Evolutionary conservation across 2,329 filamentous ascomycete species (phyloP).

Genomic region (Verruconis gallopava): DNA sequence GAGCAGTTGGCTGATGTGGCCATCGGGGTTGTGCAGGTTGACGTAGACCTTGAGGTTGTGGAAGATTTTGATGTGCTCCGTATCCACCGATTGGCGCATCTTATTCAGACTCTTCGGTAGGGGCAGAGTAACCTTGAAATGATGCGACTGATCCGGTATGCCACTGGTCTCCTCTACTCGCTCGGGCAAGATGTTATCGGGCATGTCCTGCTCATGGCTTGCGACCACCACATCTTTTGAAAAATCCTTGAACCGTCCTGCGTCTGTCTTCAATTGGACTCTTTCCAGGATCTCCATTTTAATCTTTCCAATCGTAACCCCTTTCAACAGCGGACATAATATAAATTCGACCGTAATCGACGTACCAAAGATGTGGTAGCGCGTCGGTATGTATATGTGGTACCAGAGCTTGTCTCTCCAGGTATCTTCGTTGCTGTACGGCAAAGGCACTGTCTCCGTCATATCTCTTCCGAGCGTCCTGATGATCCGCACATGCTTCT

Average conservation of each 20-base stretch:
- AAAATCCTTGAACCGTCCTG: constrained; percentile 15
- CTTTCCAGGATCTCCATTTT: constrained; percentile 69
- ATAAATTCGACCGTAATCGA: constrained; percentile 71
- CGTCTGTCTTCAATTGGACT: constrained; percentile 37
- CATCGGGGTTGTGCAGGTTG: constrained; percentile 86
- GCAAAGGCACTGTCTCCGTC: constrained; percentile 45
- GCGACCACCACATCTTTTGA: constrained; percentile 21
- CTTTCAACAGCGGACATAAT: constrained; percentile 79
- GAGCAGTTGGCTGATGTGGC: constrained; percentile 75
- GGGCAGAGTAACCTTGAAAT: constrained; percentile 46
- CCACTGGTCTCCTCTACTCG: constrained; percentile 25
- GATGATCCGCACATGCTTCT: constrained; percentile 46
- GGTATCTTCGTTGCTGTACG: constrained; percentile 68
- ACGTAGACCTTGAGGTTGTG: constrained; percentile 90
- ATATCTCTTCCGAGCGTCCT: constrained; percentile 46
- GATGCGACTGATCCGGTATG: constrained; percentile 42
- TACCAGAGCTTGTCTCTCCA: constrained; percentile 98
- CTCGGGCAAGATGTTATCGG: constrained; percentile 15
- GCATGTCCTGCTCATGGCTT: constrained; percentile 23
- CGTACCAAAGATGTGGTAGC: constrained; percentile 91
- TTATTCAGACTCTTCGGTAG: constrained; percentile 70
- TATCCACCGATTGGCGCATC: constrained; percentile 83
- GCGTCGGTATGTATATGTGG: constrained; percentile 82
- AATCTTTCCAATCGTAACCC: constrained; percentile 71
- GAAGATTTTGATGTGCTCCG: constrained; percentile 77